Evolutionary conservation across 2,329 filamentous ascomycete genomes (phyloP), one percentile per base, ranked within the genome.

Genomic region (Botryotinia convoluta): DNA sequence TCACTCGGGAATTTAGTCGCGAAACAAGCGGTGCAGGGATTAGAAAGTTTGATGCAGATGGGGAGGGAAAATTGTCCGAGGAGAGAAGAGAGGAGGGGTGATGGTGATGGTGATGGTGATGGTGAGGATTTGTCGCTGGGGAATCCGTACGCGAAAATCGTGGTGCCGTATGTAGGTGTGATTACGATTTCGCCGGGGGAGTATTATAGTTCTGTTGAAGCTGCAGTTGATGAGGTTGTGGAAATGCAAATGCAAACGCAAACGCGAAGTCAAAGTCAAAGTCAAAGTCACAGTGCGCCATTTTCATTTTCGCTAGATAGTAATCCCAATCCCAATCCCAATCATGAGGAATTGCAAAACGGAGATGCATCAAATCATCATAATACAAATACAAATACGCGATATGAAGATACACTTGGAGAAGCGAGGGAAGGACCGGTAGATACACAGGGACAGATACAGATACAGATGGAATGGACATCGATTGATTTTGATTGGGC

Each of bases 41-140:
- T 48, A 12, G 45, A 48, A 48, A 48, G 45, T 4, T 48, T 26
- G 22, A 4, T 48, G 45, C 9, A 5, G 45, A 26, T 48, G 45
- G 45, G 45, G 45, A 48, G 22, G 45, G 45, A 10, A 12, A 9
- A 26, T 26, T 51, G 48, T 7, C 22, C 26, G 48, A 26, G 48
- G 26, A 26, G 1, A 1, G 10, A 14, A 2, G 10, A 14, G 26
- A 1, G 45, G 10, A 6, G 4, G 4, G 14, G 4, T 4, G 14
- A 1, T 4, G 10, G 20, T 22, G 20, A 22, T 20, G 44, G 18
- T 20, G 44, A 22, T 1, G 18, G 22, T 7, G 18, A 44, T 5
- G 16, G 42, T 18, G 42, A 42, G 42, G 42, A 6, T 18, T 44
- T 3, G 0, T 44, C 42, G 8, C 0, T 20, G 22, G 26, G 1